Percentiles rank a stretch among this genome's conserved stretches.
Evolutionary conservation across 805 yeast species (phyloP).

Genomic region (Pichia sporocuriosa): DNA sequence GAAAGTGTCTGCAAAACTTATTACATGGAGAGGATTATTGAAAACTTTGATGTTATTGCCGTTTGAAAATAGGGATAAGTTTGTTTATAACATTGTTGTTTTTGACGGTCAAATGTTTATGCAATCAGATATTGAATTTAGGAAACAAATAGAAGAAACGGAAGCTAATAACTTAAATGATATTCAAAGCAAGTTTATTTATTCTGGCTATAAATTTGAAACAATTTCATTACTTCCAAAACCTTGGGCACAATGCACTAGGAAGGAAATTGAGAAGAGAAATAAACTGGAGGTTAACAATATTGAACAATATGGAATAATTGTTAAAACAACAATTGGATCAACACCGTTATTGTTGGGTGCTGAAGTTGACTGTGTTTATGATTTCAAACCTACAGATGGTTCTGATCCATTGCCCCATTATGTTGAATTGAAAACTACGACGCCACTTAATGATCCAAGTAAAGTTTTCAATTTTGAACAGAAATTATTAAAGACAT

Average conservation of each 20-base stretch:
- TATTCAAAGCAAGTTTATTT: conserved; percentile 37
- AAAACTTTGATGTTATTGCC: conserved; percentile 66
- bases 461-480: conserved; percentile 63
- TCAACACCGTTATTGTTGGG: conserved; percentile 60
- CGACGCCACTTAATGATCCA: conserved; percentile 47
- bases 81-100: conserved; percentile 55
- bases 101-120: conserved; percentile 75
- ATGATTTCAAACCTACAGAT: conserved; percentile 61
- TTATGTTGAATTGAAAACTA: conserved; percentile 81
- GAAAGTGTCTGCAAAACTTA: conserved; percentile 55
- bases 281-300: conserved; percentile 53
- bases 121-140: conserved; percentile 33
- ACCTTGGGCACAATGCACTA: conserved; percentile 65
- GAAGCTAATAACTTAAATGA: conserved; percentile 29
- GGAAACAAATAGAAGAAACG: conserved; percentile 26
- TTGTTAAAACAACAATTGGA: conserved; percentile 85
- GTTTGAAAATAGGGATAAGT: conserved; percentile 46
- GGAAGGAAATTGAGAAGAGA: conserved; percentile 65
- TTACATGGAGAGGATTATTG: conserved; percentile 84
- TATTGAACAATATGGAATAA: conserved; percentile 69
- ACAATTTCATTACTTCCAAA: conserved; percentile 62
- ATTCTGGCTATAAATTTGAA: conserved; percentile 83
- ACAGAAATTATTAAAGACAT: conserved; percentile 64
- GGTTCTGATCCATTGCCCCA: conserved; percentile 50
- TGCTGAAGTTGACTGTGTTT: conserved; percentile 89